Percentiles rank a stretch among this genome's conserved stretches.
These are phyloP conservation scores for Ophiostoma tasmaniense DNA, from an alignment of 2,329 filamentous ascomycete species.

Conservation along the genomic window DNA sequence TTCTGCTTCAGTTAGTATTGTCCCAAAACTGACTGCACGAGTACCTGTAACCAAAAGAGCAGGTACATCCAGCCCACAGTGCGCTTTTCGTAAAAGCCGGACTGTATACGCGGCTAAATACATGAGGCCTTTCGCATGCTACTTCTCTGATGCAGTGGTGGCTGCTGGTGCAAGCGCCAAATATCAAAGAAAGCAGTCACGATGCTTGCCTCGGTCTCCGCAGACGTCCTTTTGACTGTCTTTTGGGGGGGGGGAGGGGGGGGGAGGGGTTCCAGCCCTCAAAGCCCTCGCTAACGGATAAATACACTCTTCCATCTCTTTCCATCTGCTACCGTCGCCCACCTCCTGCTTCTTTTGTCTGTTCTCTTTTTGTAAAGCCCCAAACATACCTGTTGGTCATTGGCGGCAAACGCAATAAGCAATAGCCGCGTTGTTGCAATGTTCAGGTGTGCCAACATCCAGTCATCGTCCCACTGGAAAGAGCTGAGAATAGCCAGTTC, in stretches of 20 bases:
- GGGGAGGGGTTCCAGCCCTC: too few relatives aligned
- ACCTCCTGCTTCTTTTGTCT: too few relatives aligned
- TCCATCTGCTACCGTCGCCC: background rate
- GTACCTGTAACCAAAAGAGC: background rate
- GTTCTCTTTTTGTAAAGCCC: background rate
- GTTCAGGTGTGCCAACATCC: conserved; percentile 66
- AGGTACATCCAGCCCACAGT: background rate
- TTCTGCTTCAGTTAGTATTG: conserved; percentile 31
- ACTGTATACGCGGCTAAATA: background rate
- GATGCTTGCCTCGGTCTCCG: background rate
- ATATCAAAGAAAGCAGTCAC: background rate
- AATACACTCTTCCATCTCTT: background rate
- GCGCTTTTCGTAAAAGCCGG: background rate
- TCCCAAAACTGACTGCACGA: background rate
- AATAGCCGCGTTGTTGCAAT: conserved; percentile 51
- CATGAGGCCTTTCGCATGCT: background rate
- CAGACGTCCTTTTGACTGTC: background rate
- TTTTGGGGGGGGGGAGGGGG: too few relatives aligned
- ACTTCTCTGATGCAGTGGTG: background rate
- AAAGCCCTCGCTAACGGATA: background rate
- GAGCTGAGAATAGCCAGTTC: conserved; percentile 75
- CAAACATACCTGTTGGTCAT: conserved; percentile 42
- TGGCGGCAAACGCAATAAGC: conserved; percentile 48
- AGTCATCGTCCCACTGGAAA: conserved; percentile 77
- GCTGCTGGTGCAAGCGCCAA: background rate